A percentile compares a stretch with the other conserved stretches of the same genome.
Evolutionary conservation across 345 rosid species (phyloP).

Genomic region (Hypericum perforatum): DNA sequence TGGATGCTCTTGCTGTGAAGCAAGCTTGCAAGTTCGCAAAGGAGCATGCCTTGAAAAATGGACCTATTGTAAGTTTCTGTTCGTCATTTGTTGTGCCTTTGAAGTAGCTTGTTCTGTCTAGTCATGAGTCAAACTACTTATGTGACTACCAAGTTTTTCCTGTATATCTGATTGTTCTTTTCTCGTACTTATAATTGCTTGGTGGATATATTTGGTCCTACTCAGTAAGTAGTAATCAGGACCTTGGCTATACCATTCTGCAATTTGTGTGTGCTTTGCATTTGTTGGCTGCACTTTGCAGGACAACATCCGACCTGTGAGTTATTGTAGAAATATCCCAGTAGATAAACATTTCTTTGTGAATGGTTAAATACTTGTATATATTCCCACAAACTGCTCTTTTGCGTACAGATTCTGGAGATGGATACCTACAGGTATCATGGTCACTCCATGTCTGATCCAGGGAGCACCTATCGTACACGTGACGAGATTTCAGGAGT

Average conservation of each 20-base stretch:
- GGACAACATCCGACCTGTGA: no score
- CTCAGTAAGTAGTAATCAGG: no score
- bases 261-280: no score
- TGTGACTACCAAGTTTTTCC: neutral
- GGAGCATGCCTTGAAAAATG: constrained; percentile 81
- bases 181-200: no score
- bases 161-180: neutral
- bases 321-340: no score
- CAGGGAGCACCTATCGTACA: constrained; percentile 98
- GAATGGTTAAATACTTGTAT: neutral
- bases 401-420: constrained; percentile 70
- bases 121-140: constrained; percentile 3
- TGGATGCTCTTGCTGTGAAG: constrained; percentile 96
- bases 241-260: no score
- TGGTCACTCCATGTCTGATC: constrained; percentile 99
- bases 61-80: constrained; percentile 69
- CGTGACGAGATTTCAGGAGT: constrained; percentile 92
- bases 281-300: no score
- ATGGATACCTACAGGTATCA: constrained; percentile 99
- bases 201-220: no score
- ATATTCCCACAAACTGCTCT: neutral
- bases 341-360: neutral
- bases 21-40: constrained; percentile 96
- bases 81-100: neutral
- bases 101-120: neutral